A percentile compares a stretch with the other conserved stretches of the same genome.
Evolutionary conservation across 2,329 filamentous ascomycete species (phyloP).

Genomic region (Exophiala calicioides): DNA sequence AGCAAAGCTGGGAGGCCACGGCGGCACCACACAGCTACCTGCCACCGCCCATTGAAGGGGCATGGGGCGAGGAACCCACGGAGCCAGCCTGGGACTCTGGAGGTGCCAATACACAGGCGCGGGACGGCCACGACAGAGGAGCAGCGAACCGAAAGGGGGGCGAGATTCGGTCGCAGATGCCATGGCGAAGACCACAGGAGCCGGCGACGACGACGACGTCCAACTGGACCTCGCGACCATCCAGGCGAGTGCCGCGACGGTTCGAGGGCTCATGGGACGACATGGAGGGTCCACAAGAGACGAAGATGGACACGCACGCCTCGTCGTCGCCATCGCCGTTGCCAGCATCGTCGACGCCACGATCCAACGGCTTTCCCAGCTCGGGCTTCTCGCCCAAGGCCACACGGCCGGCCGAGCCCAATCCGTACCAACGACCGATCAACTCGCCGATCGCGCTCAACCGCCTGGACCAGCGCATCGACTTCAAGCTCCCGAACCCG

Average conservation of each 20-base stretch:
- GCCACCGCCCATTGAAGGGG: constrained; percentile 12
- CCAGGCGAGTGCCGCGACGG: constrained; percentile 12
- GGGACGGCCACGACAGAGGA: no score
- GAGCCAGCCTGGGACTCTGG: no score
- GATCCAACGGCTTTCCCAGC: constrained; percentile 6
- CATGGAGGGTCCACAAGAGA: no score
- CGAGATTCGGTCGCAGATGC: no score
- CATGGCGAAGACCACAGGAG: constrained; percentile 1
- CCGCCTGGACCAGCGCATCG: constrained; percentile 22
- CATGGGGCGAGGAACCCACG: constrained; percentile 17
- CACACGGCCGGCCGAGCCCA: constrained; percentile 12
- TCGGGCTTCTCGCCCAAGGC: constrained; percentile 9
- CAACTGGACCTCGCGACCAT: constrained; percentile 1
- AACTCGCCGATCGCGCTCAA: constrained; percentile 21
- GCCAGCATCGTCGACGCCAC: constrained; percentile 6
- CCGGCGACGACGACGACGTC: background rate
- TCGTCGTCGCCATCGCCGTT: constrained; percentile 10
- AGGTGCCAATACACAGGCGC: no score
- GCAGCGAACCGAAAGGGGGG: no score
- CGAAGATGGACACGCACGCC: no score
- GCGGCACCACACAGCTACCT: constrained; percentile 14
- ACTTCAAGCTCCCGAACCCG: constrained; percentile 21
- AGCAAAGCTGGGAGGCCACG: constrained; percentile 21
- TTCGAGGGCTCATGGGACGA: constrained; percentile 25
- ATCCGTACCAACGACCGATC: constrained; percentile 19